phyloP scores from a whole-genome alignment of 2,329 filamentous ascomycete species.

The Paraconiothyrium sp. region DNA sequence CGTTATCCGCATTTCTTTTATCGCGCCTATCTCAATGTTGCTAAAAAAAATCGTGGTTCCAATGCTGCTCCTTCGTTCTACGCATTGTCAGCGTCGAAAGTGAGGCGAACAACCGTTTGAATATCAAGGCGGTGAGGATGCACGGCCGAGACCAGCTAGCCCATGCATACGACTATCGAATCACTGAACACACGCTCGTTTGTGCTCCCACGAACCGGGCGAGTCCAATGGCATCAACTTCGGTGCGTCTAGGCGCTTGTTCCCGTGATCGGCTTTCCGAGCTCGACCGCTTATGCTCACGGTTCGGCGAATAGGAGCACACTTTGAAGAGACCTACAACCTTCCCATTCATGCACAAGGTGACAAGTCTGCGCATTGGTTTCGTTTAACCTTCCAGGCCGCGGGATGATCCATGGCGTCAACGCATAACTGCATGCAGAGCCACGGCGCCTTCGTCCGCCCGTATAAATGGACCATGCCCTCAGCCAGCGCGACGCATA shows the following conservation, averaged over 20 bases:
- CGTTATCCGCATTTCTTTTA: neutral
- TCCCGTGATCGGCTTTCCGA: neutral
- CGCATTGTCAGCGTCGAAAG: slow-evolving; percentile 16
- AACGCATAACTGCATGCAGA: neutral
- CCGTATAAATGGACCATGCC: slow-evolving; percentile 14
- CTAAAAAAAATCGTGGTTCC: neutral
- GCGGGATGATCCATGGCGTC: neutral
- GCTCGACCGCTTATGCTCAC: neutral
- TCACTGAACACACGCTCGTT: slow-evolving; percentile 29
- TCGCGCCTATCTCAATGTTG: neutral
- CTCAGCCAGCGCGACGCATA: neutral
- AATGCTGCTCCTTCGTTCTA: neutral
- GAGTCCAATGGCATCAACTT: slow-evolving; percentile 6
- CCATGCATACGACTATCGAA: slow-evolving; percentile 24
- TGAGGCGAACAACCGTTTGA: slow-evolving; percentile 19
- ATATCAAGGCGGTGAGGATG: slow-evolving; percentile 18
- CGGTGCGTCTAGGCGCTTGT: slow-evolving; percentile 5
- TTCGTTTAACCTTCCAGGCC: slow-evolving; percentile 4
- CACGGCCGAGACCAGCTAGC: slow-evolving; percentile 7
- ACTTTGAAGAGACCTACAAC: neutral
- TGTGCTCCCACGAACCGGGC: slow-evolving; percentile 24
- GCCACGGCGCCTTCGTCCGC: neutral
- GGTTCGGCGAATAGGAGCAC: neutral
- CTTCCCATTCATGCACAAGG: slow-evolving; percentile 4
- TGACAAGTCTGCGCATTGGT: neutral